Evolutionary conservation across 129 eudicot genomes (phyloP).

Genomic region (Lonicera japonica): DNA sequence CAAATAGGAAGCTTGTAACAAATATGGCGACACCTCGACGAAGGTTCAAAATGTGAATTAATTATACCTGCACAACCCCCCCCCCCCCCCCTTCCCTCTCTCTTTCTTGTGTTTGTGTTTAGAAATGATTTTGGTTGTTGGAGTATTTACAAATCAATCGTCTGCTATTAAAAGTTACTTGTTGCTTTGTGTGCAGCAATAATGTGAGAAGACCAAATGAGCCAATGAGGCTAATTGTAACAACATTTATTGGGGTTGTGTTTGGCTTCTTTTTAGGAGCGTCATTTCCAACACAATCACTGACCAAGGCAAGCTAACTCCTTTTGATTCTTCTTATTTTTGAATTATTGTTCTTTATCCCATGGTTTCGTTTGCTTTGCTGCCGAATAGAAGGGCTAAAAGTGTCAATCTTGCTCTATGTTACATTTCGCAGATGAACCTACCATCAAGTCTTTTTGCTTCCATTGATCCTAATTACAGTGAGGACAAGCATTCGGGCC

Average conservation of each 20-base stretch:
- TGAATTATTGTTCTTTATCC: neutral
- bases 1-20: slow-evolving; percentile 6
- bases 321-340: neutral
- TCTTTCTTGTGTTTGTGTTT: neutral
- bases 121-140: neutral
- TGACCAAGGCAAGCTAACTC: slow-evolving; percentile 45
- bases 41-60: slow-evolving; percentile 34
- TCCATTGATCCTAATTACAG: slow-evolving; percentile 62
- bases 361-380: neutral
- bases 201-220: slow-evolving; percentile 49
- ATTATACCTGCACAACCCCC: neutral
- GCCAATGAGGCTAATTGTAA: slow-evolving; percentile 66
- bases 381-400: neutral
- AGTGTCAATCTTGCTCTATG: neutral
- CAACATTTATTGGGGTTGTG: slow-evolving; percentile 60
- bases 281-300: slow-evolving; percentile 56
- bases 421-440: slow-evolving; percentile 38
- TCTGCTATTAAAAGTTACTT: neutral
- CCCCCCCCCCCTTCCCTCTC: too few relatives aligned
- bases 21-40: slow-evolving; percentile 36
- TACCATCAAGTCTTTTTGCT: slow-evolving; percentile 44
- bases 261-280: slow-evolving; percentile 74
- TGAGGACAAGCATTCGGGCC: slow-evolving; percentile 88
- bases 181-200: slow-evolving; percentile 30
- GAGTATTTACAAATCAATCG: neutral